Conservation (phyloP, 768 basidiomycete genomes). For the Lactarius indigo region DNA sequence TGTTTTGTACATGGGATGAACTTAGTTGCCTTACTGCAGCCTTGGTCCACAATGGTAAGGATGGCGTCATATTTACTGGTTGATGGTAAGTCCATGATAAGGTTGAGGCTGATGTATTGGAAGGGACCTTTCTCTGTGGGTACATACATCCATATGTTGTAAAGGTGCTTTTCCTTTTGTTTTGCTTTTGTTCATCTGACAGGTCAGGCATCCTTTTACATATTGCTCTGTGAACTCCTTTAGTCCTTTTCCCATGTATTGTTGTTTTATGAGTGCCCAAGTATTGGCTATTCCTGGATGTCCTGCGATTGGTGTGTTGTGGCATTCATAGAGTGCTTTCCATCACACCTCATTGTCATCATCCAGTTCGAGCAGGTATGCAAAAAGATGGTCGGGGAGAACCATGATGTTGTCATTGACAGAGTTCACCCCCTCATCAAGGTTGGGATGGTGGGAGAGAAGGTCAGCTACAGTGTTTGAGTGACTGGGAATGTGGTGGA, state of each 20-base stretch:
- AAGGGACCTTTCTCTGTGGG: not conserved
- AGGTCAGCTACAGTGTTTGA: not conserved
- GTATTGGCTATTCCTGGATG: not conserved
- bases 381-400: too few relatives aligned
- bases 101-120: not conserved
- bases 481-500: not conserved
- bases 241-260: not conserved
- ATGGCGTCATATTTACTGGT: not conserved
- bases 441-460: too few relatives aligned
- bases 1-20: not conserved
- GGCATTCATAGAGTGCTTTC: too few relatives aligned
- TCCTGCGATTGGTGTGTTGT: not conserved
- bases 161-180: too few relatives aligned
- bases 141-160: not conserved
- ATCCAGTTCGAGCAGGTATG: too few relatives aligned
- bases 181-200: too few relatives aligned
- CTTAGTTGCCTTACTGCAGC: not conserved
- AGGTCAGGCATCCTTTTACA: not conserved
- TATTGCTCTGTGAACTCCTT: not conserved
- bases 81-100: not conserved
- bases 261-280: not conserved
- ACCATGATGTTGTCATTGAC: too few relatives aligned
- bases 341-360: too few relatives aligned
- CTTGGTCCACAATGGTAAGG: not conserved
- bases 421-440: too few relatives aligned